Base-by-base conservation (phyloP, 495 filamentous ascomycete species). In the Aspergillus baeticus region DNA sequence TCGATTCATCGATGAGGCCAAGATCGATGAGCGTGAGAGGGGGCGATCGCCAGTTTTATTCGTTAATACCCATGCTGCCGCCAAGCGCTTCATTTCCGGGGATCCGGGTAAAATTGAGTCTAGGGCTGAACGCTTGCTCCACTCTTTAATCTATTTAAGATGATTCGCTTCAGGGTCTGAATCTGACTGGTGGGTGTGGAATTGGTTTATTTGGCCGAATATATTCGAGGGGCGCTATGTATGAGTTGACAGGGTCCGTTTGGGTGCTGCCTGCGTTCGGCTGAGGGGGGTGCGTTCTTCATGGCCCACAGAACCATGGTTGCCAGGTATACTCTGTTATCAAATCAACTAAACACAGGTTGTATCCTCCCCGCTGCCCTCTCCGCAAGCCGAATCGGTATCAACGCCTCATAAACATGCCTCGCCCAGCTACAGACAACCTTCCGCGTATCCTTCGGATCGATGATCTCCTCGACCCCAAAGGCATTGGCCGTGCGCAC, bases 401-500 rank as follows among this genome's bases (percentile, higher is more conserved):
- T 65, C 49, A 81, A 57, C 7, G 62, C 65, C 47, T 77, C 69
- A 64, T 85, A 87, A 5, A 83, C 70, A 73, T 84, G 79, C 18
- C 55, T 58, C 8, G 75, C 70, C 84, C 83, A 85, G 26, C 74
- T 69, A 46, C 70, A 75, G 37, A 80, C 80, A 20, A 85, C 64
- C 49, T 64, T 46, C n/a, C 84, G 66, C 14, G 82, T 87, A 49
- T 77, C 68, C 38, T 77, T 79, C 13, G 84, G 84, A 63, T 86
- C 84, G 54, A 85, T 81, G 20, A 86, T 84, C 63, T 87, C 82
- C 65, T 87, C 84, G 1, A 84, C 71, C 0, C 83, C 82, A 63
- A 87, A 87, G 6, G 81, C 76, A 69, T 85, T 85, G 10, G 84
- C 84, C 36, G 83, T 85, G 15, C 82, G 69, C 34, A 86, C 81